Evolutionary conservation across 495 filamentous ascomycete species (phyloP).

Genomic region (Corynascus novoguineensis): DNA sequence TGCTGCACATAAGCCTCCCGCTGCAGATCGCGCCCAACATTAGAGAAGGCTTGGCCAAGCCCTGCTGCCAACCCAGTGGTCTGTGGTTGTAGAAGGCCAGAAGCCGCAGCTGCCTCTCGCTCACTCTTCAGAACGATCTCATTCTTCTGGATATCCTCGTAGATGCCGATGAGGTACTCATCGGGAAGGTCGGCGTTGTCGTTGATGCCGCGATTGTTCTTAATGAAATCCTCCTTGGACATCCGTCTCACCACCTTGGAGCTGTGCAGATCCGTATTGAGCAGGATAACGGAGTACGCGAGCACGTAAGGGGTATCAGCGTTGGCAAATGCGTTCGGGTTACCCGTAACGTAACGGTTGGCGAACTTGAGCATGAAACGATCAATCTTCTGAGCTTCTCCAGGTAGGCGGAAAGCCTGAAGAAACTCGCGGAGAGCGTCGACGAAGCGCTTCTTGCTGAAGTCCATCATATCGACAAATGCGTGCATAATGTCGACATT

Average conservation of each 20-base stretch:
- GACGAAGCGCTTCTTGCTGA: conserved; percentile 86
- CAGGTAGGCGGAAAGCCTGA: conserved; percentile 90
- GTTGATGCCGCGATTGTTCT: conserved; percentile 98
- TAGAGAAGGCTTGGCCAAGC: conserved; percentile 83
- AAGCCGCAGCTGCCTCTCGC: conserved; percentile 74
- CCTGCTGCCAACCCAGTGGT: conserved; percentile 70
- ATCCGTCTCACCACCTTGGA: conserved; percentile 79
- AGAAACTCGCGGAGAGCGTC: conserved; percentile 87
- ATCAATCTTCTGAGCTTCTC: conserved; percentile 98
- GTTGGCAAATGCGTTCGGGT: conserved; percentile 96
- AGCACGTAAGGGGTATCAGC: conserved; percentile 96
- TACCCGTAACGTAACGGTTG: conserved; percentile 87
- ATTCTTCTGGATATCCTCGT: conserved; percentile 81
- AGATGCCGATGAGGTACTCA: conserved; percentile 86
- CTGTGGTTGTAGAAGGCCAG: conserved; percentile 55
- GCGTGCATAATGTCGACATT: conserved; percentile 98
- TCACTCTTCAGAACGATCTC: conserved; percentile 96
- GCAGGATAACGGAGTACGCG: conserved; percentile 90
- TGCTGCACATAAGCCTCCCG: conserved; percentile 90
- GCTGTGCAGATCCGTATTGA: conserved; percentile 96
- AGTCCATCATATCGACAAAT: conserved; percentile 94
- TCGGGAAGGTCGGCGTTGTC: conserved; percentile 90
- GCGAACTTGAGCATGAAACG: conserved; percentile 99
- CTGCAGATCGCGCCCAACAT: conserved; percentile 85
- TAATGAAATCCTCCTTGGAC: conserved; percentile 96